Evolutionary conservation across 1,284 basidiomycete species (phyloP), one percentile per base, ranked within the genome.

Genomic region (Xanthoconium separans): DNA sequence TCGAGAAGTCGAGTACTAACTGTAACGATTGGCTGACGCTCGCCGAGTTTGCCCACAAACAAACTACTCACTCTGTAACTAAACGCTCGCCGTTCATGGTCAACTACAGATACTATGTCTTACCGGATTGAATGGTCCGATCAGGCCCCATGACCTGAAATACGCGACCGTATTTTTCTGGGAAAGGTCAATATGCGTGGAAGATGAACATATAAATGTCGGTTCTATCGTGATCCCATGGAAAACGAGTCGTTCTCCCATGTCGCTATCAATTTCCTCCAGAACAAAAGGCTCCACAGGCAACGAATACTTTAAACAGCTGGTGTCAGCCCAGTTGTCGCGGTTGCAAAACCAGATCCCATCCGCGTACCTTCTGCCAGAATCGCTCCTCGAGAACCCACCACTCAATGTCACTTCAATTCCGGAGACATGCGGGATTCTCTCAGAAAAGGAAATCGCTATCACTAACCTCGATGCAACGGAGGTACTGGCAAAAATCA

Each of bases 401-500:
- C 65, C 64, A 11, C 57, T 70, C 50, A 54, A 70, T 24, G 68
- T 66, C 20, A 65, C 60, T 6, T 51, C 47, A 3, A 61, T 78
- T 7, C 75, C 76, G 0, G 57, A 54, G 36, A 65, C 66, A 4
- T 75, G 72, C 47, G 77, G 77, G n/a, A 56, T 80, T 2, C 70
- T 82, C 36, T 65, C 64, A 6, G 41, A 57, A 6, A 54, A 54
- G 11, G 79, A 82, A 61, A 51, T 80, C 13, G 69, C 68, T 22
- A 76, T 82, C 31, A 81, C 78, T 6, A 73, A 75, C 44, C 58
- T 69, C 6, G 65, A 70, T 18, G 70, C 67, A 34, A 69, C 67
- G 8, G 58, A 42, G 6, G 24, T 70, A 46, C 44, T 64, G 16
- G 31, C 54, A 53, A 54, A 51, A 10, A 65, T 71, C 20, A 58